These are phyloP conservation scores for Scutellaria baicalensis DNA, from an alignment of 257 asterid genomes.

Conservation along the genomic window DNA sequence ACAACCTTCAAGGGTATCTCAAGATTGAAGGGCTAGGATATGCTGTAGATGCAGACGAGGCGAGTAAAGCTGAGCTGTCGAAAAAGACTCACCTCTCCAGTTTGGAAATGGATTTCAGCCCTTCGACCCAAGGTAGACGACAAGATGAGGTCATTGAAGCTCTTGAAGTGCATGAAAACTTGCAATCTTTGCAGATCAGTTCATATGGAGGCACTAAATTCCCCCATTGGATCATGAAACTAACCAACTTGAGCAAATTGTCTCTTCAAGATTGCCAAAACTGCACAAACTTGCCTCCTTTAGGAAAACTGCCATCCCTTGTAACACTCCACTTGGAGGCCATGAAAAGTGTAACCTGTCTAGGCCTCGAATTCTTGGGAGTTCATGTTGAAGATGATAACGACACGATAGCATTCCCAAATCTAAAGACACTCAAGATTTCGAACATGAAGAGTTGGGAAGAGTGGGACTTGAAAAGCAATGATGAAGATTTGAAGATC, in stretches of 20 bases:
- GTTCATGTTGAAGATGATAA: neutral
- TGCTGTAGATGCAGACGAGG: conserved; percentile 34
- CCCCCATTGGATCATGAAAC: conserved; percentile 46
- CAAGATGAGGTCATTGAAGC: conserved; percentile 46
- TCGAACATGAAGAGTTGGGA: conserved; percentile 40
- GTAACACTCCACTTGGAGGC: conserved; percentile 42
- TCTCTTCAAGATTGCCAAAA: conserved; percentile 42
- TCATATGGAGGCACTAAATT: conserved; percentile 34
- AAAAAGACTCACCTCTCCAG: conserved; percentile 33
- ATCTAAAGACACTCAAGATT: conserved; percentile 52
- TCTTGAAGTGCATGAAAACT: conserved; percentile 25
- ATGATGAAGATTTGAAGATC: neutral
- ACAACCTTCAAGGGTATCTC: conserved; percentile 47
- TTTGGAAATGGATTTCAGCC: conserved; percentile 46
- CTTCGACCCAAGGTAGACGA: conserved; percentile 8
- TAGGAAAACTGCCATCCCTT: conserved; percentile 47
- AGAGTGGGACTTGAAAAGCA: conserved; percentile 33
- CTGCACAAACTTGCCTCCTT: conserved; percentile 37
- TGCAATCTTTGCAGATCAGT: conserved; percentile 43
- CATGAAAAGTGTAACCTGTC: conserved; percentile 19
- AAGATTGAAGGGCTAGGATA: conserved; percentile 57
- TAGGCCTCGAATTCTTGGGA: conserved; percentile 33
- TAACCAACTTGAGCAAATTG: conserved; percentile 34
- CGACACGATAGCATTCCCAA: conserved; percentile 27
- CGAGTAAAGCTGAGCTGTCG: conserved; percentile 38